Conservation (phyloP, 768 basidiomycete genomes). For the Auriscalpium vulgare region DNA sequence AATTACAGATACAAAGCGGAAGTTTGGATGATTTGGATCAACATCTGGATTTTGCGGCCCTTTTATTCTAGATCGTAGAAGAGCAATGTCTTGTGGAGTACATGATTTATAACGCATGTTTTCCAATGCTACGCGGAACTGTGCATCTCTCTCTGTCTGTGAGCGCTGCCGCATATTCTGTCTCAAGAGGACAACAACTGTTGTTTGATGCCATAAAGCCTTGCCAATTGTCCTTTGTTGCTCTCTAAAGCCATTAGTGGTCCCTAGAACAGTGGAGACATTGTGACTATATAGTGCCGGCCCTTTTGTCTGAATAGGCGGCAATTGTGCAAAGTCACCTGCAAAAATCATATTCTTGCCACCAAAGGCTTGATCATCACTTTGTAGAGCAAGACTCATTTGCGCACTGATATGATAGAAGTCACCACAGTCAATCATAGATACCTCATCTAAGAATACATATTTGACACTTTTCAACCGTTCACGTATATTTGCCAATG, state of each 20-base stretch:
- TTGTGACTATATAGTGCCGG: conserved; percentile 15
- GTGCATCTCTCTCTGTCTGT: conserved; percentile 17
- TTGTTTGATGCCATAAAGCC: conserved; percentile 15
- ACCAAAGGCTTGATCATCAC: conserved; percentile 23
- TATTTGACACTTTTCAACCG: conserved; percentile 25
- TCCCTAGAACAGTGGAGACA: not conserved
- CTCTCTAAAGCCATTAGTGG: not conserved
- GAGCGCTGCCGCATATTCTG: conserved; percentile 14
- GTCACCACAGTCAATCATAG: conserved; percentile 29
- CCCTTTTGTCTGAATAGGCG: conserved; percentile 18
- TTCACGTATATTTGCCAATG: not conserved
- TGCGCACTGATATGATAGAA: conserved; percentile 20
- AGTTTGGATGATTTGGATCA: conserved; percentile 14
- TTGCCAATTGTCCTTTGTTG: conserved; percentile 10
- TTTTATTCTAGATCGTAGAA: conserved; percentile 22
- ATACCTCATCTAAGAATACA: conserved; percentile 37
- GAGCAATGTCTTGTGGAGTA: conserved; percentile 28
- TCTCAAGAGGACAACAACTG: conserved; percentile 13
- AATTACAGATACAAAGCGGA: conserved; percentile 31
- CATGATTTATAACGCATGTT: conserved; percentile 26
- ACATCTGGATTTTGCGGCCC: conserved; percentile 4
- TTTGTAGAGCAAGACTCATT: conserved; percentile 15
- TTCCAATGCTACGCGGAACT: conserved; percentile 24
- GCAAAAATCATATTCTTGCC: conserved; percentile 36
- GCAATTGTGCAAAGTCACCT: conserved; percentile 39